Evolutionary conservation across 148 eudicot genomes (phyloP), one percentile per base, ranked within the genome.

Genomic region (Vaccinium myrtillus): DNA sequence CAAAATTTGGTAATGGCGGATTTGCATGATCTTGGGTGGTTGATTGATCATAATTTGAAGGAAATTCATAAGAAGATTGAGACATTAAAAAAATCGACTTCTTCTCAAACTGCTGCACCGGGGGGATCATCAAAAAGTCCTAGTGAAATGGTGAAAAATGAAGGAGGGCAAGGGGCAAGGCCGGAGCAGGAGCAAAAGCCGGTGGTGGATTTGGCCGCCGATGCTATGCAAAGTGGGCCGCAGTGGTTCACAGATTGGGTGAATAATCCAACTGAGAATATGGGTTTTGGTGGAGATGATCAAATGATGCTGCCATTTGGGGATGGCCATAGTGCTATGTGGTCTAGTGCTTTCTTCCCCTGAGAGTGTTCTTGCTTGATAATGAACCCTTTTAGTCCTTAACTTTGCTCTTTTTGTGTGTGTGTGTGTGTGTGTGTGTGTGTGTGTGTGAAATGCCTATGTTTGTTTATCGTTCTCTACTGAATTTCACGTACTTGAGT

Each of bases 1-100:
- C 86, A 87, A 12, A 74, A 83, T 43, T 59, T 90, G 74, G 71
- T 27, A 4, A 30, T 86, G 80, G 84, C 61, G 2, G 90, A 90
- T 50, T 55, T 85, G 73, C 76, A 63, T 27, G 90, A 90, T 75
- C 87, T 90, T 2, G 86, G 87, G 23, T 84, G 87, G 87, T 21
- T 90, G 61, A 23, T 90, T 48, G 87, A 86, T 21, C 91, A 90
- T 74, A 90, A 83, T 3, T 48, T 90, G 70, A 85, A 85, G 85
- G 86, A 86, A 16, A 86, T 87, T 77, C 21, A 63, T 11, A 77
- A 81, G 79, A 87, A 79, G 77, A 87, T 90, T 11, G 87, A 84
- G 84, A n/a, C 70, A 0, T 54, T 83, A 32, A 83, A 65, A 58
- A 85, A 75, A 36, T n/a, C 25, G 54, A 49, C 8, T 13, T n/a